Conservation (phyloP, 2,329 filamentous ascomycete genomes). For the Fusarium sp. region DNA sequence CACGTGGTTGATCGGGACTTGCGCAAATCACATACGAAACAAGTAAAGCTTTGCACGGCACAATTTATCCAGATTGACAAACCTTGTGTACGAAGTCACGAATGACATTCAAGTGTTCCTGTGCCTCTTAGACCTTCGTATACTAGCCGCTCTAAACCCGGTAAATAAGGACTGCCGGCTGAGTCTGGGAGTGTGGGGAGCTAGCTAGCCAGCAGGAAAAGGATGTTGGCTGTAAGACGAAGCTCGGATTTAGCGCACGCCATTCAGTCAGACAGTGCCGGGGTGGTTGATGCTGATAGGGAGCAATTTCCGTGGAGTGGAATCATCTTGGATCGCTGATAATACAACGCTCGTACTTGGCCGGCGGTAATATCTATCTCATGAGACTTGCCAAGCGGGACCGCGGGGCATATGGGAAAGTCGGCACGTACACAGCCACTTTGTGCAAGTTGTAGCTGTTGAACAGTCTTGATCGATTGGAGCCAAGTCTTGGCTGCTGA, state of each 20-base stretch:
- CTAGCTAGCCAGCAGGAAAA: neutral
- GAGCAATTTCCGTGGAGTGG: slow-evolving; percentile 9
- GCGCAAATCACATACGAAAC: slow-evolving; percentile 14
- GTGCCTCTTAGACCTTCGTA: neutral
- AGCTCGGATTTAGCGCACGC: neutral
- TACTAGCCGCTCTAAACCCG: slow-evolving; percentile 14
- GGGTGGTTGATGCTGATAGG: neutral
- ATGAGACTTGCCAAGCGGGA: slow-evolving; percentile 37
- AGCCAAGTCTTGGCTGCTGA: slow-evolving; percentile 45
- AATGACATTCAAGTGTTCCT: slow-evolving; percentile 13
- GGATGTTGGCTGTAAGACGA: neutral
- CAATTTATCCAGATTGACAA: neutral
- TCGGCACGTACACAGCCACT: slow-evolving; percentile 35
- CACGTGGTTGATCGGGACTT: slow-evolving; percentile 28
- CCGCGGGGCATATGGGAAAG: slow-evolving; percentile 37
- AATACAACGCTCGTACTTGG: slow-evolving; percentile 17
- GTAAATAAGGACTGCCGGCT: slow-evolving; percentile 2
- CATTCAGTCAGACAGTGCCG: neutral
- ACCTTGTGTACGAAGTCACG: slow-evolving; percentile 12
- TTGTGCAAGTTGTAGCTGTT: slow-evolving; percentile 21
- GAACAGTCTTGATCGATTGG: slow-evolving; percentile 27
- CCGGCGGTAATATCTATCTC: slow-evolving; percentile 21
- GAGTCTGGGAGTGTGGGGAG: neutral
- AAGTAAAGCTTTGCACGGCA: slow-evolving; percentile 10
- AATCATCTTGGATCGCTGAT: slow-evolving; percentile 11